Evolutionary conservation across 805 yeast species (phyloP), one percentile per base, ranked within the genome.

Genomic region (Candida namnaoensis): DNA sequence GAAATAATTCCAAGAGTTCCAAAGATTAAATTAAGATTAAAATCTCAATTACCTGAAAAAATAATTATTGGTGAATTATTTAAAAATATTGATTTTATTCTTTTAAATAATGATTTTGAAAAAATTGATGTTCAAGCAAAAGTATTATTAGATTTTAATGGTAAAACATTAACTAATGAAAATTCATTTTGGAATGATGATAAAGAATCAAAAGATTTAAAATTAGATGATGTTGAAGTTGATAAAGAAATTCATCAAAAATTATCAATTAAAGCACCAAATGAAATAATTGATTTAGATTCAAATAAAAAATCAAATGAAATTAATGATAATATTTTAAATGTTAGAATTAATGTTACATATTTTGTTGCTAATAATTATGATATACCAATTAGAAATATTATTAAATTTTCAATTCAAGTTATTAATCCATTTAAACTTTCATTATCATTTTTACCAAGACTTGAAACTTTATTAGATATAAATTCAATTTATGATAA

Each of bases 1-100:
- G 61, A 61, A 33, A 56, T 67, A 4, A 49, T 66, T 7, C 74
- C 76, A 13, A 60, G 67, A 38, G 50, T 60, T 3, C 76, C 76
- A 6, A 50, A 60, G 4, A 54, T 64, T 0, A 53, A 48, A 15
- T 50, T 64, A 5, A 37, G 37, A 0, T 40, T 66, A 30, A 12
- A 5, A 43, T 58, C 19, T 38, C 2, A 43, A 40, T 19, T 19
- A 40, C 10, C 41, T 33, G 7, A 11, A 32, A 28, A 28, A 38
- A 12, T 32, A 26, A 11, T 28, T 14, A 15, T 43, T 5, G n/a
- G 27, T n/a, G 39, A 36, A 23, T 19, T 36, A 12, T 9, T 36
- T 7, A 33, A 35, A 5, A 35, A 32, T 25, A 24, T 58, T 12
- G 42, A 39, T 0, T 23, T 69, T 1, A 40, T 41, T 9, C 42